These are phyloP conservation scores for Turnera subulata DNA, from an alignment of 345 rosid genomes.

Conservation along the genomic window DNA sequence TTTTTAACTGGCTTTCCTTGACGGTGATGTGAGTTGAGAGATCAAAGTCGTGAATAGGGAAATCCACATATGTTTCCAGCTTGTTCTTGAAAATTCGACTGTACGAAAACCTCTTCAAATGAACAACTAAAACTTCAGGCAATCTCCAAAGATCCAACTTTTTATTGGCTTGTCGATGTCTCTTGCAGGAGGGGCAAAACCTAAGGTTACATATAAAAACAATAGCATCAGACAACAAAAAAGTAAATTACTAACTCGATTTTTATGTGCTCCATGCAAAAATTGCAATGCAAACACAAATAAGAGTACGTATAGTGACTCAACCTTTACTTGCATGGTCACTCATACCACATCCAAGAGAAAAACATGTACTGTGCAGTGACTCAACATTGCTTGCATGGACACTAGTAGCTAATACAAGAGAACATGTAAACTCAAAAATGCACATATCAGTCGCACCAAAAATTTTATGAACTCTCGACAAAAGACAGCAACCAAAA, in stretches of 20 bases:
- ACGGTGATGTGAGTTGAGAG: slow-evolving; percentile 18
- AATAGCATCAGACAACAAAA: neutral
- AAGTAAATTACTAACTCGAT: slow-evolving; percentile 1
- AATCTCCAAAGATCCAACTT: slow-evolving; percentile 32
- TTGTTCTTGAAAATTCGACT: slow-evolving; percentile 17
- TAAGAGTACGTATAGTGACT: no score
- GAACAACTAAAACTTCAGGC: slow-evolving; percentile 27
- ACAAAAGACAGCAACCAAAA: neutral
- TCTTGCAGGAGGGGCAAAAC: slow-evolving; percentile 27
- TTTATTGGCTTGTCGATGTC: slow-evolving; percentile 20
- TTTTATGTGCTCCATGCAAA: neutral
- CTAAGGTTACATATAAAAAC: slow-evolving; percentile 12
- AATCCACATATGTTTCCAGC: slow-evolving; percentile 28
- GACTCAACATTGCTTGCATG: no score
- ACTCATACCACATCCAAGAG: no score
- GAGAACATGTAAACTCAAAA: neutral
- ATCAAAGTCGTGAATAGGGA: slow-evolving; percentile 23
- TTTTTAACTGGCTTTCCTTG: neutral
- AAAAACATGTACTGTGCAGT: no score
- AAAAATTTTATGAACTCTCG: neutral
- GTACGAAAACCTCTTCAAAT: slow-evolving; percentile 28
- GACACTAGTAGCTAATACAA: no score
- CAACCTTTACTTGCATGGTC: no score
- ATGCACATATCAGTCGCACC: no score
- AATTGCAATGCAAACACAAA: no score